Percentiles rank a stretch among this genome's conserved stretches.
These are phyloP conservation scores for Diaporthe helianthi DNA, from an alignment of 2,329 filamentous ascomycete genomes.

Conservation along the genomic window DNA sequence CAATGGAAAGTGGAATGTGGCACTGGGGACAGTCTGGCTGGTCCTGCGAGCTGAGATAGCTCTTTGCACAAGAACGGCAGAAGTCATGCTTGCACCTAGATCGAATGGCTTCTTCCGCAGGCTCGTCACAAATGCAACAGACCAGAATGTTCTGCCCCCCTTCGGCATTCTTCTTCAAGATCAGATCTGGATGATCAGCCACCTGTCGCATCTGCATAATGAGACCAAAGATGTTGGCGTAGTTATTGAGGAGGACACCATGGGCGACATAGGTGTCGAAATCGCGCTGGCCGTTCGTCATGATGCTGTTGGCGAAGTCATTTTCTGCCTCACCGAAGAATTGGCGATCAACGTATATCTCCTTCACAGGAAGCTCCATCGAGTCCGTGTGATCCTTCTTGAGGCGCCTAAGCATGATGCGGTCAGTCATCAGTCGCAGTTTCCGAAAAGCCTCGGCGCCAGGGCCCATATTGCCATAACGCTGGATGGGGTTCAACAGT, in stretches of 20 bases:
- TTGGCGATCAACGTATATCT: constrained; percentile 89
- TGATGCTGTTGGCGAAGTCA: constrained; percentile 94
- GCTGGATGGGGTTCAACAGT: constrained; percentile 82
- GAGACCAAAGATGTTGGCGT: constrained; percentile 97
- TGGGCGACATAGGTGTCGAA: constrained; percentile 97
- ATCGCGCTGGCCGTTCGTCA: constrained; percentile 85
- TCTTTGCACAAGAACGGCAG: constrained; percentile 80
- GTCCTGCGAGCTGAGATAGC: constrained; percentile 80
- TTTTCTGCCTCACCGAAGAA: constrained; percentile 97
- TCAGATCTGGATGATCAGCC: constrained; percentile 92
- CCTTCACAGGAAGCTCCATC: constrained; percentile 96
- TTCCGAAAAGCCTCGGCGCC: constrained; percentile 79
- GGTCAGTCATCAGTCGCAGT: constrained; percentile 85
- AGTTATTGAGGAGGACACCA: constrained; percentile 94
- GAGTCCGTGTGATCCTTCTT: constrained; percentile 93
- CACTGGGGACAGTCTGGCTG: constrained; percentile 86
- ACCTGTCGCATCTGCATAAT: constrained; percentile 99
- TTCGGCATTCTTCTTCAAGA: constrained; percentile 85
- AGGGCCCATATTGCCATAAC: constrained; percentile 64
- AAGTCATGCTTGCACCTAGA: constrained; percentile 95
- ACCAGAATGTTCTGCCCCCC: constrained; percentile 90
- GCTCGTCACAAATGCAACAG: constrained; percentile 95
- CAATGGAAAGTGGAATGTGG: constrained; percentile 87
- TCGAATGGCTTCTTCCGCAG: constrained; percentile 91
- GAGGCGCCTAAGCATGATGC: constrained; percentile 93